These are phyloP conservation scores for Murraya koenigii DNA, from an alignment of 345 rosid species.

Conservation along the genomic window DNA sequence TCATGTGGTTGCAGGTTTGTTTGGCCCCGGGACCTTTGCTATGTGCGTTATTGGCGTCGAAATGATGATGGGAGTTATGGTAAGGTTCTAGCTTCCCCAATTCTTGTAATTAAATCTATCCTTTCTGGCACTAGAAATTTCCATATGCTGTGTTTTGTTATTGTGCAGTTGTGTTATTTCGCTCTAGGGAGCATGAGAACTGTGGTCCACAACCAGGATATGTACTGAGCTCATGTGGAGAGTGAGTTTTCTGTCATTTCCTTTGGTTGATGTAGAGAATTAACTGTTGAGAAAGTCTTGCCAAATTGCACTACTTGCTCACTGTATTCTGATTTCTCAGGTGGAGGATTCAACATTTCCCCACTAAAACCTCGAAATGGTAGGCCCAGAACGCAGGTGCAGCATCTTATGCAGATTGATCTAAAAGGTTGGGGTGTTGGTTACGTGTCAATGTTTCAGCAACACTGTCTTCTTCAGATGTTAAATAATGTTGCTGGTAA, in stretches of 20 bases:
- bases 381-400: constrained; percentile 87
- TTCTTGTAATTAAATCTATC: constrained; percentile 12
- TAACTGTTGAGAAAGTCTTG: constrained; percentile 1
- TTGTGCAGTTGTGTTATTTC: constrained; percentile 88
- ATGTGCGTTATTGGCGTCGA: constrained; percentile 98
- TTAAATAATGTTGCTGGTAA: constrained; percentile 95
- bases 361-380: constrained; percentile 85
- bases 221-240: constrained; percentile 96
- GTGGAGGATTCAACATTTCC: constrained; percentile 95
- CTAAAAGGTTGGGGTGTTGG: constrained; percentile 98
- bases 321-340: constrained; percentile 38
- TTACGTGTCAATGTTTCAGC: constrained; percentile 89
- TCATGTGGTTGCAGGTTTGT: constrained; percentile 61
- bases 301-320: not conserved
- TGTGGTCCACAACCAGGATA: constrained; percentile 91
- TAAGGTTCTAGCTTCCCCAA: constrained; percentile 26
- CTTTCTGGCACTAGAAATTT: constrained; percentile 18
- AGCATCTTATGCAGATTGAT: constrained; percentile 96
- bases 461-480: constrained; percentile 98
- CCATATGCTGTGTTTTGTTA: constrained; percentile 18
- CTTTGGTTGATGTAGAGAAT: constrained; percentile 10
- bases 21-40: constrained; percentile 99
- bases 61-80: constrained; percentile 99
- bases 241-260: constrained; percentile 46
- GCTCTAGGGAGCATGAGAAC: constrained; percentile 93